Evolutionary conservation across 768 basidiomycete genomes (phyloP).

Genomic region (Gloeopeniophorella convolvens): DNA sequence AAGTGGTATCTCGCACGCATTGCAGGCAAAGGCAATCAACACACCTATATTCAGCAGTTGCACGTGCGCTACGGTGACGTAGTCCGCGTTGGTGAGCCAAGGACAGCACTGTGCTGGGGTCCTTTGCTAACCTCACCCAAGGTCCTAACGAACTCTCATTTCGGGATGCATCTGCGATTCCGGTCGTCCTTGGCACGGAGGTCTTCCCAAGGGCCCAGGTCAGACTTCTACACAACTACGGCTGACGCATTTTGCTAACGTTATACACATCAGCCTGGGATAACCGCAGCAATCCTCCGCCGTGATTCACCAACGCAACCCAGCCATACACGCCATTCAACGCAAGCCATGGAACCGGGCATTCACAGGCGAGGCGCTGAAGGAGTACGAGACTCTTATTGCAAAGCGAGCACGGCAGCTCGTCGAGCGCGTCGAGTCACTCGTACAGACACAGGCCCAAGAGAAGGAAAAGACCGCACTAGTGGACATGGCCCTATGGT

Average conservation of each 20-base stretch:
- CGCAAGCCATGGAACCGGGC: conserved; percentile 29
- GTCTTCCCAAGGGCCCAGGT: conserved; percentile 56
- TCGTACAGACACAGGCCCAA: not conserved
- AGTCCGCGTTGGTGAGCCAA: too few species aligned
- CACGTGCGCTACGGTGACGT: too few species aligned
- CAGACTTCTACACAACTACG: conserved; percentile 14
- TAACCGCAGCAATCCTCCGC: not conserved
- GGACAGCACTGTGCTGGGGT: too few species aligned
- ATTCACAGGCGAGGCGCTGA: conserved; percentile 24
- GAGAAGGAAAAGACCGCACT: not conserved
- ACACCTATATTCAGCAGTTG: too few species aligned
- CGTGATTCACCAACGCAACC: conserved; percentile 7
- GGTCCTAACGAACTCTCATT: conserved; percentile 58
- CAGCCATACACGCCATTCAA: conserved; percentile 23
- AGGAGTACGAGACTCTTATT: conserved; percentile 25
- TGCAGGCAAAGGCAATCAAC: too few species aligned
- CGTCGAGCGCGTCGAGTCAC: conserved; percentile 17
- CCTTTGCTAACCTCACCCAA: too few species aligned
- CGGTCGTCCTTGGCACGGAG: conserved; percentile 43
- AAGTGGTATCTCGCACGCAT: too few species aligned
- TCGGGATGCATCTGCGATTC: conserved; percentile 37
- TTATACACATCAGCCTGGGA: not conserved
- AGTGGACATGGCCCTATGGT: conserved; percentile 22
- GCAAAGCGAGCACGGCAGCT: conserved; percentile 23
- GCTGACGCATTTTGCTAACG: not conserved